Evolutionary conservation across 345 rosid genomes (phyloP).

Genomic region (Jatropha curcas): DNA sequence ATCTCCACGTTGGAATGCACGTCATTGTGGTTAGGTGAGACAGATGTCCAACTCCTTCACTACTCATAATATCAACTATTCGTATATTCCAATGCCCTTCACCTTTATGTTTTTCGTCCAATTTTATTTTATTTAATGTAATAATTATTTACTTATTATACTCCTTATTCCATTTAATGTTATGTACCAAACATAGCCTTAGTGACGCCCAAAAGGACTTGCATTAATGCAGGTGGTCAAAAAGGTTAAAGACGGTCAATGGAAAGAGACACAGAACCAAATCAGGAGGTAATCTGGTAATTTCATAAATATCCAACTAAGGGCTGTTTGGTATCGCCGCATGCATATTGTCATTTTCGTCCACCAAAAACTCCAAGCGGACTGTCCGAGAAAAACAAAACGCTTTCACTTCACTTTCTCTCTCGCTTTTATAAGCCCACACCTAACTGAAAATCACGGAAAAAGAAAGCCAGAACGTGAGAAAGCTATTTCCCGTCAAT

Average conservation of each 20-base stretch:
- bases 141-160: too few species aligned
- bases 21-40: neutral
- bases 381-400: conserved; percentile 39
- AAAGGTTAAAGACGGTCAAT: neutral
- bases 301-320: neutral
- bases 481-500: neutral
- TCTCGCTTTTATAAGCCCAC: neutral
- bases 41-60: too few species aligned
- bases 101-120: too few species aligned
- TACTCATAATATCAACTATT: too few species aligned
- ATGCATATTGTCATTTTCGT: conserved; percentile 25
- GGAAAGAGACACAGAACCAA: neutral
- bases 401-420: neutral
- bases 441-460: neutral
- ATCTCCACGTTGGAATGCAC: neutral
- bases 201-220: too few species aligned
- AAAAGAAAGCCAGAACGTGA: neutral
- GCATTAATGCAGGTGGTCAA: too few species aligned
- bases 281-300: neutral
- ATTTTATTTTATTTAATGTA: too few species aligned
- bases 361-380: conserved; percentile 29
- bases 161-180: too few species aligned
- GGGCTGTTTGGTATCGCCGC: conserved; percentile 42
- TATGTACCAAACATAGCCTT: too few species aligned
- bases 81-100: too few species aligned